phyloP scores from a whole-genome alignment of 2,329 filamentous ascomycete genomes.

The Penicillium sp. region DNA sequence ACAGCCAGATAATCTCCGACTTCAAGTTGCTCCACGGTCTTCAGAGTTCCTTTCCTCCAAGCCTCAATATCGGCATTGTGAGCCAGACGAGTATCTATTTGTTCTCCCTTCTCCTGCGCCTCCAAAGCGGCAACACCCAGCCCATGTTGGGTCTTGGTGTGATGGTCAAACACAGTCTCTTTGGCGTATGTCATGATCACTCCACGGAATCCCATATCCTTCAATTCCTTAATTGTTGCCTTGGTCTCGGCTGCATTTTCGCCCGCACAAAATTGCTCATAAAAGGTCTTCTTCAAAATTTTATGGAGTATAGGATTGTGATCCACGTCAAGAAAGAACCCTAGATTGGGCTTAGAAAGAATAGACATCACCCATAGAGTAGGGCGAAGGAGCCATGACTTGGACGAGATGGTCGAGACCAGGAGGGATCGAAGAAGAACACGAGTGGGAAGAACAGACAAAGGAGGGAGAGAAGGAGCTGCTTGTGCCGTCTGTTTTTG shows the following conservation, averaged over 20 bases:
- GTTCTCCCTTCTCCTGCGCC: constrained; percentile 14
- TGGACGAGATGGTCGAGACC: constrained; percentile 54
- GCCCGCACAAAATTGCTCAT: constrained; percentile 88
- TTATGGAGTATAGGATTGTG: constrained; percentile 71
- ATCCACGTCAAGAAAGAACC: constrained; percentile 68
- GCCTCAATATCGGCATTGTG: constrained; percentile 45
- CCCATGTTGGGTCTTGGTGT: constrained; percentile 29
- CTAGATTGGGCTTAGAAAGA: constrained; percentile 62
- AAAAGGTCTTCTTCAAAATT: constrained; percentile 68
- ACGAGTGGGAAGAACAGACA: constrained; percentile 38
- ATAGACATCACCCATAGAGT: constrained; percentile 69
- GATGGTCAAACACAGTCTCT: constrained; percentile 69
- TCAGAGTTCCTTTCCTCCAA: constrained; percentile 75
- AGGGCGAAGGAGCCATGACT: constrained; percentile 64
- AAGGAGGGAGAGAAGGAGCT: constrained; percentile 21
- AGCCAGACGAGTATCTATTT: neutral
- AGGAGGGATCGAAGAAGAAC: constrained; percentile 49
- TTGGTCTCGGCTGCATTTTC: constrained; percentile 71
- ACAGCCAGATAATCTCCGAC: constrained; percentile 66
- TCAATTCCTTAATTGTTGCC: constrained; percentile 65
- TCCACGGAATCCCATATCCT: constrained; percentile 76
- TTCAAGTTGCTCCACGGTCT: constrained; percentile 61
- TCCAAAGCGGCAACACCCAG: constrained; percentile 24
- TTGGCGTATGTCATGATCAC: constrained; percentile 83
- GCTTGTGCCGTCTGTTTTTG: constrained; percentile 13